Percentiles rank a stretch among this genome's conserved stretches.
Evolutionary conservation across 1,139 yeast species (phyloP).

Genomic region (Kurtzmaniella quercitrusa): DNA sequence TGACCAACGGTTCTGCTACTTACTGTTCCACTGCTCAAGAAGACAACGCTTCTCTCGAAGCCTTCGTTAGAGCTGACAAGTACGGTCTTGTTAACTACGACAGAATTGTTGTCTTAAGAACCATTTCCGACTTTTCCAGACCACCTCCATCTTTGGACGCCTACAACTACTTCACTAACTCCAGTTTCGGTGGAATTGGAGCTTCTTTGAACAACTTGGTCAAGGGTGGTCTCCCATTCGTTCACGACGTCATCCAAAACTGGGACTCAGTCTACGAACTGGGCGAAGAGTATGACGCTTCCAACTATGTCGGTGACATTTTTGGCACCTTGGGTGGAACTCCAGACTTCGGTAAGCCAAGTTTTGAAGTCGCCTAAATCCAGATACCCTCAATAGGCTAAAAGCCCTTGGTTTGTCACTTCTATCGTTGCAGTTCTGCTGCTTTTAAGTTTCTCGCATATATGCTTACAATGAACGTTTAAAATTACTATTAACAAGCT

Average conservation of each 20-base stretch:
- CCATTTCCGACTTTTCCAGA: slow-evolving; percentile 59
- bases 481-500: too few species aligned
- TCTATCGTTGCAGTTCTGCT: not conserved
- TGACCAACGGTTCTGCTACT: slow-evolving; percentile 57
- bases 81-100: slow-evolving; percentile 54
- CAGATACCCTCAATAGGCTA: not conserved
- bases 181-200: slow-evolving; percentile 48
- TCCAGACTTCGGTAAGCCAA: slow-evolving; percentile 24
- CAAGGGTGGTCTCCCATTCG: slow-evolving; percentile 52
- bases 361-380: slow-evolving; percentile 16
- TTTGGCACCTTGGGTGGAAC: slow-evolving; percentile 46
- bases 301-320: slow-evolving; percentile 59
- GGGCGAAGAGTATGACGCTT: slow-evolving; percentile 35
- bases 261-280: slow-evolving; percentile 45
- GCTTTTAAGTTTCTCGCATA: not conserved
- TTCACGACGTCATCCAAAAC: slow-evolving; percentile 48
- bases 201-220: slow-evolving; percentile 52
- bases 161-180: slow-evolving; percentile 46
- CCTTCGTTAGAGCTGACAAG: slow-evolving; percentile 50
- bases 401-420: not conserved
- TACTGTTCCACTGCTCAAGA: slow-evolving; percentile 68
- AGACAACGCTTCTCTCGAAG: slow-evolving; percentile 64
- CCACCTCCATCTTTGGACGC: slow-evolving; percentile 48
- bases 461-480: not conserved
- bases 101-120: slow-evolving; percentile 58